Conservation (phyloP, 2,329 filamentous ascomycete genomes). For the Ilyonectria mors-panacis region DNA sequence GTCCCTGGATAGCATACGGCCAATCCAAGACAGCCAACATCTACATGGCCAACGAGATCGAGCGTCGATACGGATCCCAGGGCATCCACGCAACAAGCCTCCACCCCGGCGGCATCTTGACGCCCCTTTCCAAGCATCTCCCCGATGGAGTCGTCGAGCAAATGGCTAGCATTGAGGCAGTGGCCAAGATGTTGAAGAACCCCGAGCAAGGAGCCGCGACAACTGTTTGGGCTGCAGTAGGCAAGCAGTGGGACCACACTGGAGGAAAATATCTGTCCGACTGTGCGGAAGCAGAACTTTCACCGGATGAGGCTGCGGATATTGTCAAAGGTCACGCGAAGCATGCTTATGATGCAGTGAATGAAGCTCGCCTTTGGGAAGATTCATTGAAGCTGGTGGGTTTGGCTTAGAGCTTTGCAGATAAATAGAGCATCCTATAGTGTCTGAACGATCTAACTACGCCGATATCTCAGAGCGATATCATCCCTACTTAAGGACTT, state of each 20-base stretch:
- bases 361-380: constrained; percentile 31
- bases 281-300: constrained; percentile 23
- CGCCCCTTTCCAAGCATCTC: constrained; percentile 14
- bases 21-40: constrained; percentile 58
- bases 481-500: too few species aligned
- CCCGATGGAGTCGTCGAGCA: background rate
- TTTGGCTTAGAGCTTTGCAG: background rate
- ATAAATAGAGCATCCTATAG: background rate
- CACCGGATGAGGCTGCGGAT: background rate
- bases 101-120: constrained; percentile 51
- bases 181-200: constrained; percentile 16
- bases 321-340: constrained; percentile 13
- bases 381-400: constrained; percentile 35
- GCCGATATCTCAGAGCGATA: too few species aligned
- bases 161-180: background rate
- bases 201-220: constrained; percentile 39
- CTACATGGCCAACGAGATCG: constrained; percentile 52
- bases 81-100: constrained; percentile 53
- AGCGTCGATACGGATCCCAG: constrained; percentile 5
- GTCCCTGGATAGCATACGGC: constrained; percentile 49
- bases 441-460: background rate
- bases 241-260: constrained; percentile 30
- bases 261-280: constrained; percentile 36
- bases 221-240: constrained; percentile 37
- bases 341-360: constrained; percentile 31